These are phyloP conservation scores for Lyophyllum atratum DNA, from an alignment of 768 basidiomycete species.

Conservation along the genomic window DNA sequence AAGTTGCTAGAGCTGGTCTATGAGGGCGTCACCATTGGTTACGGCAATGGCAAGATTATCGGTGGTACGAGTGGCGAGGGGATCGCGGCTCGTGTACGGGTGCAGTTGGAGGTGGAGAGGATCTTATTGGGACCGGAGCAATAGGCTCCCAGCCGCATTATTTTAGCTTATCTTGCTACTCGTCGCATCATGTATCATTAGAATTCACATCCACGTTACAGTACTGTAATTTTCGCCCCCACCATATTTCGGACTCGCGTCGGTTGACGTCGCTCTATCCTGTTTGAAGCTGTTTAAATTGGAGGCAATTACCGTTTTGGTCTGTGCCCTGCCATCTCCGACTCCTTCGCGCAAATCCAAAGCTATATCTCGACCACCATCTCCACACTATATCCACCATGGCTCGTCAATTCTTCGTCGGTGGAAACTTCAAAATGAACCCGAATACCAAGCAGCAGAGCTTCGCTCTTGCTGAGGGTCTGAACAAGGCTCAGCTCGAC, in stretches of 20 bases:
- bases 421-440: constrained; percentile 99
- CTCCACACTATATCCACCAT: constrained; percentile 36
- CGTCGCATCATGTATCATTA: not conserved
- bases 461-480: constrained; percentile 58
- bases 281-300: not conserved
- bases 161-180: too few relatives aligned
- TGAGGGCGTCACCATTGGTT: constrained; percentile 59
- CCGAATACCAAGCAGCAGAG: constrained; percentile 67
- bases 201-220: not conserved
- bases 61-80: constrained; percentile 66
- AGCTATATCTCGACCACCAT: constrained; percentile 7
- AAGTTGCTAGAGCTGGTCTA: constrained; percentile 71
- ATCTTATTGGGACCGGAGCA: constrained; percentile 28
- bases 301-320: not conserved
- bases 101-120: constrained; percentile 66
- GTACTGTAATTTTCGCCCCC: too few relatives aligned
- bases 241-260: too few relatives aligned
- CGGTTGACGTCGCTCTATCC: not conserved
- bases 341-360: not conserved
- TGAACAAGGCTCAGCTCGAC: constrained; percentile 85
- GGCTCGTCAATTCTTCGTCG: constrained; percentile 90
- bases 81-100: constrained; percentile 61
- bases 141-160: not conserved
- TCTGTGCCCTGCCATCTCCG: not conserved
- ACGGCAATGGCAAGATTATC: constrained; percentile 47